Evolutionary conservation across 2,329 filamentous ascomycete genomes (phyloP), one percentile per base, ranked within the genome.

Genomic region (Aspergillus intermedius): DNA sequence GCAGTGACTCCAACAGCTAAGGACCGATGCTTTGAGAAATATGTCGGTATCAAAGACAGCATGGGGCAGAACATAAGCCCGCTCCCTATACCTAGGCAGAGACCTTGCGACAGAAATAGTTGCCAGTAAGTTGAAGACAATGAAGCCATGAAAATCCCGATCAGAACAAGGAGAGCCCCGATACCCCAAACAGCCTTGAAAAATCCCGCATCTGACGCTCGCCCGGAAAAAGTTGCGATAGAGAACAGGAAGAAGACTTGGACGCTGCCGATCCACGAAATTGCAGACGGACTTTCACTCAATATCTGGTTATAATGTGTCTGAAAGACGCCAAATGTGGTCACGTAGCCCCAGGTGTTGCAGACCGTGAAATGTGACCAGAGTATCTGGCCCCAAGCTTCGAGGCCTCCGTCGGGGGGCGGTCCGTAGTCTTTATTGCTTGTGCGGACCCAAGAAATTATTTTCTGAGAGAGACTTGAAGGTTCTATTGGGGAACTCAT

Each of bases 1-100:
- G 81, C 79, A 8, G 74, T 74, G 5, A 83, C 72, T 0, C 80
- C 80, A 15, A 86, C 72, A 1, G 83, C 83, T 2, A 85, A 67
- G 0, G 75, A 76, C 4, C 78, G 74, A n/a, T 77, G 77, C n/a
- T 65, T 75, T 6, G 70, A 71, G 55, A 86, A 87, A 47, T 84
- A 85, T 0, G 80, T 82, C 12, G 78, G 72, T 7, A 81, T 67
- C 21, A 82, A 64, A n/a, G 77, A 73, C 32, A 80, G 57, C n/a
- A 73, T 74, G 22, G 81, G 74, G 39, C 74, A 72, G 65, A 81
- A 80, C 55, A 82, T 67, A 45, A 81, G 62, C 1, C 80, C 74
- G 56, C 71, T 69, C 1, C 81, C 80, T 1, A 83, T 62, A 0
- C 81, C 80, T 17, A 77, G 72, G 41, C 79, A 80, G 1, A 84